Conservation (phyloP, 345 rosid genomes). For the Rhodamnia rubescens region DNA sequence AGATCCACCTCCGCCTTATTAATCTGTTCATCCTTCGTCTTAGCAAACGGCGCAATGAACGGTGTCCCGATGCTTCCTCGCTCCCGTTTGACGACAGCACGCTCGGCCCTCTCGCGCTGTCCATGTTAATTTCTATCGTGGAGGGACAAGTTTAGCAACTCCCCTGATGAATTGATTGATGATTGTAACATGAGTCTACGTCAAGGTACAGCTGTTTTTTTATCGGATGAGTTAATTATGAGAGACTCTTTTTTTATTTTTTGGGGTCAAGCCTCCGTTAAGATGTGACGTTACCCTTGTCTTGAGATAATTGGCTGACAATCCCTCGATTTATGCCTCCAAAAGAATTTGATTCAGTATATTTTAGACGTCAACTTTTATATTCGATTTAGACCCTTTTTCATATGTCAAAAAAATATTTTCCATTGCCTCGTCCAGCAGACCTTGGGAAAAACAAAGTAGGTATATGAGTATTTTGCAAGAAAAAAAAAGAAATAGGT, state of each 20-base stretch:
- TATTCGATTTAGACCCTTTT: neutral
- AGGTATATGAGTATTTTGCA: neutral
- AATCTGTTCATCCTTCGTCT: too few species aligned
- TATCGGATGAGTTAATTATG: neutral
- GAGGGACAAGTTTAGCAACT: neutral
- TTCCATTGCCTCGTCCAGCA: neutral
- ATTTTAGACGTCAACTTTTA: neutral
- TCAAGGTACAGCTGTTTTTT: neutral
- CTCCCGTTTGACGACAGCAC: neutral
- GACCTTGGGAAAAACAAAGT: neutral
- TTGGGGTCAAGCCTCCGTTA: neutral
- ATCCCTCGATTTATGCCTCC: neutral
- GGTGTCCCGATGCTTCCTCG: neutral
- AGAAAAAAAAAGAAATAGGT: neutral
- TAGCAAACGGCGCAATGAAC: neutral
- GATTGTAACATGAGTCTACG: neutral
- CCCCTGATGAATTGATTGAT: neutral
- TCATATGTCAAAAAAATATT: neutral
- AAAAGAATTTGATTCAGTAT: neutral
- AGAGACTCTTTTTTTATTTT: neutral
- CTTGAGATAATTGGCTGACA: neutral
- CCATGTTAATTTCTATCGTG: neutral
- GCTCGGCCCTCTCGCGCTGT: neutral
- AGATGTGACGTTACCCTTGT: neutral
- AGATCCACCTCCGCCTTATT: conserved; percentile 15